Conservation (phyloP, 352 stramenopile species). For the Saprolegnia diclina region DNA sequence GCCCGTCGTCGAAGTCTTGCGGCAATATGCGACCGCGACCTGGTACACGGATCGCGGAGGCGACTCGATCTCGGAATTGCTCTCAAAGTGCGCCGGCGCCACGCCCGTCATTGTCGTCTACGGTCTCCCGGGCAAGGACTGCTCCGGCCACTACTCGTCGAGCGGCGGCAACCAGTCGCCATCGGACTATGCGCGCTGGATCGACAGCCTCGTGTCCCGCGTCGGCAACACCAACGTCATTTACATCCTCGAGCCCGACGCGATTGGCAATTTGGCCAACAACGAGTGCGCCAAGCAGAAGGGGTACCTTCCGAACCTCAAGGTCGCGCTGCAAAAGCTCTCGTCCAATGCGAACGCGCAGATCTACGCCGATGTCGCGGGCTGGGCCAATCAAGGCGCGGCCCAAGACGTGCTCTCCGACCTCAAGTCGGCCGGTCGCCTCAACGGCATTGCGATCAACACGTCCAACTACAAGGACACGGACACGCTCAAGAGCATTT, state of each 20-base stretch:
- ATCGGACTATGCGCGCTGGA: slow-evolving; percentile 45
- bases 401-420: slow-evolving; percentile 28
- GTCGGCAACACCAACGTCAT: slow-evolving; percentile 17
- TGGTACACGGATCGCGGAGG: slow-evolving; percentile 49
- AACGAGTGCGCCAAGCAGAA: slow-evolving; percentile 35
- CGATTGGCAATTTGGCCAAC: slow-evolving; percentile 44
- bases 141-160: slow-evolving; percentile 39
- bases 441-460: slow-evolving; percentile 64
- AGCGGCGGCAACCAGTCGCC: slow-evolving; percentile 30
- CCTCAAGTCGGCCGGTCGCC: slow-evolving; percentile 33
- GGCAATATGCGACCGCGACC: slow-evolving; percentile 40
- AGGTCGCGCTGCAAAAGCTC: slow-evolving; percentile 42
- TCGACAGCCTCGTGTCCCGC: slow-evolving; percentile 31
- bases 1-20: slow-evolving; percentile 35
- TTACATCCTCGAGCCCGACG: slow-evolving; percentile 47
- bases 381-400: slow-evolving; percentile 34
- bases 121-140: slow-evolving; percentile 69
- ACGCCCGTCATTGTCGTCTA: slow-evolving; percentile 50
- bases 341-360: slow-evolving; percentile 51
- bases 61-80: slow-evolving; percentile 28
- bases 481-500: slow-evolving; percentile 44
- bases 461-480: slow-evolving; percentile 66
- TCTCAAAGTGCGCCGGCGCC: slow-evolving; percentile 25
- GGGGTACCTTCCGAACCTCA: slow-evolving; percentile 48
- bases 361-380: slow-evolving; percentile 55